Evolutionary conservation across 768 basidiomycete genomes (phyloP), one percentile per base, ranked within the genome.

Genomic region (Hygrophorus pudorinus): DNA sequence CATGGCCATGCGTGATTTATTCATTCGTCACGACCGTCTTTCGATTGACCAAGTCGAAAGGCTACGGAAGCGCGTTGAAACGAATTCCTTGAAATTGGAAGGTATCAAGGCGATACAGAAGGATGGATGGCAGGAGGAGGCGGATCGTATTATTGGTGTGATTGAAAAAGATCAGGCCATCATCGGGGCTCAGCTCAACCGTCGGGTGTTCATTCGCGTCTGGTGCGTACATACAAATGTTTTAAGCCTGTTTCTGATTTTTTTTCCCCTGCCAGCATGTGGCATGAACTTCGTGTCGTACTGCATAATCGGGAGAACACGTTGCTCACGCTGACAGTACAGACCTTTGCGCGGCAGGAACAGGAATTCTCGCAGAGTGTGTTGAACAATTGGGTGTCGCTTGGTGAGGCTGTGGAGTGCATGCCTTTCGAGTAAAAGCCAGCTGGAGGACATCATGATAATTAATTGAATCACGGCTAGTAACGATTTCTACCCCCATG

Each of bases 231-330:
- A 11, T 16, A 8, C 18, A 13, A 21, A 34, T 45, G 38, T 24
- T 30, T 14, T 44, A 41, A 33, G 31, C 36, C 29, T 48, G 2
- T 49, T 43, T 29, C 30, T 34, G 13, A 40, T 38, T 7, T 38
- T 42, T 37, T 31, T n/a, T 43, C 13, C 10, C 28, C 28, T 29
- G 2, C 44, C 28, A 91, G 92, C 51, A 77, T 96, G 75, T 97
- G 92, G 91, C 87, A 94, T 54, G 92, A 97, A 60, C 70, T 94
- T n/a, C 79, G 88, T 17, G 86, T 91, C 13, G 82, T 97, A 30
- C 66, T 94, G 36, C 91, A 96, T 61, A 91, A 93, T 51, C 72
- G 85, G 44, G 92, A 96, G 65, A 88, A 90, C 52, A 73, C 85
- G 0, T 71, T 93, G 29, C 63, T 93, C 20, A 84, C 85, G 0